Evolutionary conservation across 352 stramenopile genomes (phyloP), one percentile per base, ranked within the genome.

Genomic region (Phytopythium chamaehyphon): DNA sequence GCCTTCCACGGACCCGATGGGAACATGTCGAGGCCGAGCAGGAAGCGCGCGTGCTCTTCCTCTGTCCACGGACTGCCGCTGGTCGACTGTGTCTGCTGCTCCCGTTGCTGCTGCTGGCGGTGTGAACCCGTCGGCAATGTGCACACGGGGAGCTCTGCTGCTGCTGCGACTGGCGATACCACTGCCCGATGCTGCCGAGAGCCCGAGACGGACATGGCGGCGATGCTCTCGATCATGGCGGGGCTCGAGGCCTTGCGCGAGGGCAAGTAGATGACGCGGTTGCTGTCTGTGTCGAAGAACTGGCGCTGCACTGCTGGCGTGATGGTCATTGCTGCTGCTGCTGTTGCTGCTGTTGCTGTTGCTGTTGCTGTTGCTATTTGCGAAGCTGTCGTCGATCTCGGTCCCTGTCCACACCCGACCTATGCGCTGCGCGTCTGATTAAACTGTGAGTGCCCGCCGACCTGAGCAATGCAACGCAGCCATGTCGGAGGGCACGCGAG

Each of bases 21-120:
- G 54, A 70, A 82, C 42, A 80, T 16, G 38, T 82, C 65, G 26
- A 84, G 61, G 10, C 67, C 70, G 1, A 73, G 36, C 11, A 81
- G 53, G 39, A 84, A 81, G 7, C 70, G 70, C 12, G 68, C 70
- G 53, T 83, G 73, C 40, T 83, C 72, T 7, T 79, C 72, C 33
- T 66, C 55, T 5, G 66, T 71, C 72, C 72, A 83, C 19, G 55
- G 51, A 22, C 63, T 56, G 19, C 64, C 59, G 21, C 72, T 67
- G 28, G 51, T 69, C 9, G 57, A 54, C 45, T 43, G 24, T n/a
- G 39, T 33, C 28, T 33, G 28, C 5, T 12, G 24, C 5, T 24
- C 19, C 11, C 14, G 36, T 28, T 14, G 46, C 40, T 38, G 46
- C 7, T 15, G 21, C 11, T 9, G 18, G 18, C 35, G 39, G 5